Percentiles rank a stretch among this genome's conserved stretches.
These are phyloP conservation scores for Xerocomellus amylosporus DNA, from an alignment of 768 basidiomycete genomes.

Conservation along the genomic window DNA sequence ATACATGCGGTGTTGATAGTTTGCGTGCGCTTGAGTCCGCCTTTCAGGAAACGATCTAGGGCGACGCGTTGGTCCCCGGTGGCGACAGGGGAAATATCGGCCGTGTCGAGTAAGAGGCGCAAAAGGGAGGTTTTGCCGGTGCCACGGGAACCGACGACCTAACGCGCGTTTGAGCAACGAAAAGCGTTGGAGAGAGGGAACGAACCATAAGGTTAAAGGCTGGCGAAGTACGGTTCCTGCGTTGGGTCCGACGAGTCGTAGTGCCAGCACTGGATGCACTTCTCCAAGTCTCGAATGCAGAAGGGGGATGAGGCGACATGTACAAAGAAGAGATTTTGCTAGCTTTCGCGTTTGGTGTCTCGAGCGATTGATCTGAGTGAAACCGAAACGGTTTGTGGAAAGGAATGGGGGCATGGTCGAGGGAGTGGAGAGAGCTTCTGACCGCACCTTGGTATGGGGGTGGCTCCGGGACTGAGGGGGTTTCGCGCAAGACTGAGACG, in stretches of 20 bases:
- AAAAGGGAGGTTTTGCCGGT: slow-evolving; percentile 85
- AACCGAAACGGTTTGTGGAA: slow-evolving; percentile 82
- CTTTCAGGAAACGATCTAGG: slow-evolving; percentile 63
- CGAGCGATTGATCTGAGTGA: slow-evolving; percentile 38
- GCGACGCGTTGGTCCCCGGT: slow-evolving; percentile 68
- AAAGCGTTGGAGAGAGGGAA: not conserved
- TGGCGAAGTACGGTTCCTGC: slow-evolving; percentile 62
- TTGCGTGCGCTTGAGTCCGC: slow-evolving; percentile 57
- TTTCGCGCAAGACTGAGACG: slow-evolving; percentile 58
- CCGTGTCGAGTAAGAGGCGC: slow-evolving; percentile 78
- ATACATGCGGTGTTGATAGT: slow-evolving; percentile 65
- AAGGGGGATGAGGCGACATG: slow-evolving; percentile 55
- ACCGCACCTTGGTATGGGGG: slow-evolving; percentile 60
- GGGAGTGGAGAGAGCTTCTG: slow-evolving; percentile 60
- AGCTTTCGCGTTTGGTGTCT: slow-evolving; percentile 31
- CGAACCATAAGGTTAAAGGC: slow-evolving; percentile 86
- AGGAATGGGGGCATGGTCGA: slow-evolving; percentile 54
- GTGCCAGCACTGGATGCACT: slow-evolving; percentile 35
- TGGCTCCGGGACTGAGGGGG: slow-evolving; percentile 31
- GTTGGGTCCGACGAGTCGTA: slow-evolving; percentile 54
- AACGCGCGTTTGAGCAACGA: slow-evolving; percentile 4
- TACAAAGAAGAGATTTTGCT: slow-evolving; percentile 68
- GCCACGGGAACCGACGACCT: slow-evolving; percentile 79
- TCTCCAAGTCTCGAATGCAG: slow-evolving; percentile 60
- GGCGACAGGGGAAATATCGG: slow-evolving; percentile 76